Evolutionary conservation across 2,329 filamentous ascomycete species (phyloP).

Genomic region (Ascochyta rabiei): DNA sequence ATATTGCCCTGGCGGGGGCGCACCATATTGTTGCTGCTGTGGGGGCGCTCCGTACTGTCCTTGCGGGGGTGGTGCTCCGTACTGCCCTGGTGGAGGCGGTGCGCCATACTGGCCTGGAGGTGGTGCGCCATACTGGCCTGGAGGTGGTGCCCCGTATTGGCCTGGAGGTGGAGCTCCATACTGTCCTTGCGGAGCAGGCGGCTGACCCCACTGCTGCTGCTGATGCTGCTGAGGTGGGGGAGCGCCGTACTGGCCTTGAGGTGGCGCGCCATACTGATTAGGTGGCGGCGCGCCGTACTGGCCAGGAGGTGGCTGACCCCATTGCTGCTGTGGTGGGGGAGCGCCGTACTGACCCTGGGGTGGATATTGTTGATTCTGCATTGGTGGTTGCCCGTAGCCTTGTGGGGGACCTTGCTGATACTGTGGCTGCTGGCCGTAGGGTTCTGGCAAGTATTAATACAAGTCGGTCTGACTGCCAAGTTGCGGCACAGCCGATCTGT

Average conservation of each 20-base stretch:
- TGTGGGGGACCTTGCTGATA: conserved; percentile 27
- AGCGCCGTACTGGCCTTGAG: conserved; percentile 34
- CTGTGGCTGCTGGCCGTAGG: conserved; percentile 28
- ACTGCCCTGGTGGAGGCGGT: conserved; percentile 33
- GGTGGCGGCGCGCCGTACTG: conserved; percentile 48
- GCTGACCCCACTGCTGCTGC: conserved; percentile 22
- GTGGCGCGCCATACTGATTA: conserved; percentile 34
- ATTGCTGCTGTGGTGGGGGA: conserved; percentile 42
- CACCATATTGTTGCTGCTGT: conserved; percentile 43
- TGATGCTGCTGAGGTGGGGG: conserved; percentile 34
- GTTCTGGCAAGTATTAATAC: conserved; percentile 37
- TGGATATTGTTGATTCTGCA: conserved; percentile 40
- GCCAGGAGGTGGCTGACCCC: conserved; percentile 28
- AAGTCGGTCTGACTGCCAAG: conserved; percentile 13
- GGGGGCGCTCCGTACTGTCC: conserved; percentile 40
- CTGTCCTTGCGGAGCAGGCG: conserved; percentile 30
- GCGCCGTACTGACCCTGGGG: conserved; percentile 41
- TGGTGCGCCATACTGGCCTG: conserved; percentile 32
- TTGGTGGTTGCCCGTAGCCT: conserved; percentile 41
- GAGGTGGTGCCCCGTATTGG: conserved; percentile 38
- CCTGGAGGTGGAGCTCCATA: conserved; percentile 42
- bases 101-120: conserved; percentile 33
- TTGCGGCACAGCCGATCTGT: conserved; percentile 7
- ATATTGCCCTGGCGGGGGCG: conserved; percentile 31
- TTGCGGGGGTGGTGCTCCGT: conserved; percentile 23